Evolutionary conservation across 1,284 basidiomycete genomes (phyloP).

Genomic region (Inonotus hispidus): DNA sequence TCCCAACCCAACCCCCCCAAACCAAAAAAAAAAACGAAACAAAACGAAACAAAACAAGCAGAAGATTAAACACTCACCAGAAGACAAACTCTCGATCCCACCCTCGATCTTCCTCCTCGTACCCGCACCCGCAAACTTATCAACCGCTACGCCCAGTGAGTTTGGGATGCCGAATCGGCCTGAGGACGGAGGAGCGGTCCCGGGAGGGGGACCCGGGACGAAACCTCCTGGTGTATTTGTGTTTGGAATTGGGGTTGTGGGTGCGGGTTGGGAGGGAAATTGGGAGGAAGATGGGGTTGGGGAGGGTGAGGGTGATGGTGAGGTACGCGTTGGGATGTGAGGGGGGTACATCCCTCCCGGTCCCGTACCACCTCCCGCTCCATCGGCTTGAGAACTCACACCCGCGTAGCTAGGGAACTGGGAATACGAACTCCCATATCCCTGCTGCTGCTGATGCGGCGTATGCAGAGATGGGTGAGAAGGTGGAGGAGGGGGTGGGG

Average conservation of each 20-base stretch:
- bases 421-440: background rate
- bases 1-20: no score
- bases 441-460: background rate
- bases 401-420: background rate
- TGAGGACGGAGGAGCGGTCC: no score
- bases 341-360: no score
- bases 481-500: no score
- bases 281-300: background rate
- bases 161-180: no score
- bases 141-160: conserved; percentile 36
- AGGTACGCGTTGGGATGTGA: background rate
- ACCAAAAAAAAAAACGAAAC: no score
- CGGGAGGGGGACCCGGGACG: background rate
- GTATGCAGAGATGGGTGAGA: no score
- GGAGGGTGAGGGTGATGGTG: background rate
- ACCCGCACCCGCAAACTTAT: conserved; percentile 40
- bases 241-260: background rate
- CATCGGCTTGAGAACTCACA: no score
- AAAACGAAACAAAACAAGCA: background rate
- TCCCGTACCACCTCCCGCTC: no score
- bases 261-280: background rate
- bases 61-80: background rate
- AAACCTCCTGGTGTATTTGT: conserved; percentile 19
- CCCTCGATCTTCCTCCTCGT: conserved; percentile 39
- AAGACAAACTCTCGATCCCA: conserved; percentile 3